These are phyloP conservation scores for Rutidosis leptorrhynchoides DNA, from an alignment of 129 eudicot genomes.

Conservation along the genomic window DNA sequence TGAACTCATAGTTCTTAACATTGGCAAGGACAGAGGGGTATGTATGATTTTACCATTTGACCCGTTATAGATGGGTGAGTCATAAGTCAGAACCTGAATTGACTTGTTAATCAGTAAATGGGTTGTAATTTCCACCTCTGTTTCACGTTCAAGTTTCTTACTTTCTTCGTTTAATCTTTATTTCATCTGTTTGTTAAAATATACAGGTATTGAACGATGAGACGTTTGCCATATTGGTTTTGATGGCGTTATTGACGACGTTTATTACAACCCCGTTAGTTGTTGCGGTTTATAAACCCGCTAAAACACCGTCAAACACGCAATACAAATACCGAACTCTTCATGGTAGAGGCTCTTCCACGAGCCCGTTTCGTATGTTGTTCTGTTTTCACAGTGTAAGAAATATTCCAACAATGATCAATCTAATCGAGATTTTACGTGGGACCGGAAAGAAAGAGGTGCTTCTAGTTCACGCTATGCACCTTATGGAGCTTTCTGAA, in stretches of 20 bases:
- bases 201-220: constrained; percentile 76
- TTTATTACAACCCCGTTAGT: constrained; percentile 83
- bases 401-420: constrained; percentile 64
- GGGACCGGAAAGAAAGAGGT: constrained; percentile 65
- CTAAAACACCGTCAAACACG: constrained; percentile 37
- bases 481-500: constrained; percentile 85
- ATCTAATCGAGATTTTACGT: constrained; percentile 72
- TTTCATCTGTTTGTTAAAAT: constrained; percentile 4
- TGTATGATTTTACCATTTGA: constrained; percentile 26
- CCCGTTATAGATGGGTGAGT: neutral
- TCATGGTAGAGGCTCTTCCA: constrained; percentile 39
- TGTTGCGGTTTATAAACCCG: constrained; percentile 66
- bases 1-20: constrained; percentile 87
- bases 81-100: neutral
- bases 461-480: constrained; percentile 78
- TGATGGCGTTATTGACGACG: constrained; percentile 85
- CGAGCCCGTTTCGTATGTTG: constrained; percentile 57
- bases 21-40: constrained; percentile 90
- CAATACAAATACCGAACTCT: constrained; percentile 59
- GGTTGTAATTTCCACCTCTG: neutral
- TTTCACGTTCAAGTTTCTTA: neutral
- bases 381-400: constrained; percentile 66
- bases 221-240: constrained; percentile 74
- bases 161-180: neutral
- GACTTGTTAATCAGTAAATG: neutral